Evolutionary conservation across 2,329 filamentous ascomycete genomes (phyloP), one percentile per base, ranked within the genome.

Genomic region (Apiospora malaysiana): DNA sequence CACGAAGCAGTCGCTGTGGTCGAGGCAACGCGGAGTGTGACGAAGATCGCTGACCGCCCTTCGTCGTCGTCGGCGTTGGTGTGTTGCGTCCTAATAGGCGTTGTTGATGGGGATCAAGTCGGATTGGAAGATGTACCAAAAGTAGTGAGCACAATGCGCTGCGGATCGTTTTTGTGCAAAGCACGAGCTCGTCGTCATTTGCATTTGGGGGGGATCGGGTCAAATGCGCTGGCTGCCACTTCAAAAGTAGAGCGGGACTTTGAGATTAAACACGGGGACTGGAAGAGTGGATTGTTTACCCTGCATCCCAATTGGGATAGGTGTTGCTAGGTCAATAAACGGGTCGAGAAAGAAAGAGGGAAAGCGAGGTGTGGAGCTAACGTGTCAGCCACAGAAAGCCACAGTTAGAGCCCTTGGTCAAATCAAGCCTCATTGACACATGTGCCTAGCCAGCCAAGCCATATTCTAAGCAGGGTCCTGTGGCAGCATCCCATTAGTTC

Each of bases 271-370:
- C 51, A 59, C 51, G 51, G 51, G 42, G 42, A 45, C 51, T 27
- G 21, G 21, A 59, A 59, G 51, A 59, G 56, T 63, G 56, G 56
- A 63, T 63, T 63, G 56, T 63, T 63, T 63, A 63, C 40, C 56
- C 56, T 63, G 56, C 56, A 23, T 12, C 56, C 56, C 18, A 9
- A 40, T 63, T n/a, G 27, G 56, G 56, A 63, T 63, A 63, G 56
- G 56, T 40, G 56, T 63, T 63, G 56, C 56, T 23, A 63, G 37
- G 56, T 40, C 56, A 63, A 63, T 63, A 63, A 40, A n/a, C 21
- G 56, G 56, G 56, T 40, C 51, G 8, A n/a, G 32, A 37, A 37
- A 18, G 40, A 42, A 42, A 42, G 40, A 42, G 40, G 40, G 42
- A 18, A 5, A 18, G 12, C 16, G 32, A 32, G 32, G 42, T 14